These are phyloP conservation scores for Theileria orientalis DNA, from an alignment of 169 alveolate genomes.

Conservation along the genomic window DNA sequence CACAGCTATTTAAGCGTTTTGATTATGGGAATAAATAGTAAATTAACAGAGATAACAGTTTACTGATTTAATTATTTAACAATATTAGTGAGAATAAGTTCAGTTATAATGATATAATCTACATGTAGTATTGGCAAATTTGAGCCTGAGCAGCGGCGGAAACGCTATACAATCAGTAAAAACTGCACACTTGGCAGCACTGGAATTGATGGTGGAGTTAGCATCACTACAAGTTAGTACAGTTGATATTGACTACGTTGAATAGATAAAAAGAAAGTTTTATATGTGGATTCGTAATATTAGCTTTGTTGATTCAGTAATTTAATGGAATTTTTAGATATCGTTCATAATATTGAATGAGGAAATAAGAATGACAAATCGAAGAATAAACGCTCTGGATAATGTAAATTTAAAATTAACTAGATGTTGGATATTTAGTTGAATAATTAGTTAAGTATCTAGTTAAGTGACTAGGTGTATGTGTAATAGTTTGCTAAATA, in stretches of 20 bases:
- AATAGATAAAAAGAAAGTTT: too few species aligned
- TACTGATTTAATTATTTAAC: too few species aligned
- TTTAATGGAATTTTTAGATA: constrained; percentile 63
- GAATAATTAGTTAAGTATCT: too few species aligned
- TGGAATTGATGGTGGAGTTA: constrained; percentile 84
- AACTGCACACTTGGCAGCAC: constrained; percentile 74
- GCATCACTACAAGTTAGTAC: constrained; percentile 91
- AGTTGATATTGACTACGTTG: constrained; percentile 49
- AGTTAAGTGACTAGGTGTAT: too few species aligned
- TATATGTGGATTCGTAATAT: not conserved
- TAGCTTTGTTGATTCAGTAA: not conserved
- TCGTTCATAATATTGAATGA: constrained; percentile 92
- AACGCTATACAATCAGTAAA: constrained; percentile 81
- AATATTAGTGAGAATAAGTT: not conserved
- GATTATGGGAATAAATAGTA: too few species aligned
- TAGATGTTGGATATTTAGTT: too few species aligned
- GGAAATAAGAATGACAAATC: constrained; percentile 92
- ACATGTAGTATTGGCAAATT: constrained; percentile 63
- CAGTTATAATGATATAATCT: not conserved
- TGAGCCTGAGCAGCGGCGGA: constrained; percentile 82
- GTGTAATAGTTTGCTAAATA: too few species aligned
- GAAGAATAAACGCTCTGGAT: constrained; percentile 96
- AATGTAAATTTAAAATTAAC: constrained; percentile 64
- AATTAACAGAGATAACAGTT: not conserved
- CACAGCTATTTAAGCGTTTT: not conserved